Evolutionary conservation across 805 yeast species (phyloP).

Genomic region (Sugiyamaella floridensis): DNA sequence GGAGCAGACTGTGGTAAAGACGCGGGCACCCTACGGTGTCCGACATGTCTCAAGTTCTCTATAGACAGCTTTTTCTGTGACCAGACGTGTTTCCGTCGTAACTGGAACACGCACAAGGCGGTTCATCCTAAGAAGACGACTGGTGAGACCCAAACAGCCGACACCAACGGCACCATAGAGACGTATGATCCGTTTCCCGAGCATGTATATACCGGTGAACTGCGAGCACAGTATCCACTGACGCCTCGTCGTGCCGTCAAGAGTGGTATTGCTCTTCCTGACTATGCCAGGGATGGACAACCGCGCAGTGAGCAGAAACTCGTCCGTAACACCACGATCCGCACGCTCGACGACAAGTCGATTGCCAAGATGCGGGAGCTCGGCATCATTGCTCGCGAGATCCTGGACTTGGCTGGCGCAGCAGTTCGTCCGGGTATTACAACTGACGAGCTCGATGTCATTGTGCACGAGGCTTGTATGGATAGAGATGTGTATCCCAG

Average conservation of each 20-base stretch:
- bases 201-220: constrained; percentile 62
- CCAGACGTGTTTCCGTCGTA: constrained; percentile 73
- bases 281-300: constrained; percentile 72
- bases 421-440: constrained; percentile 82
- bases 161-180: constrained; percentile 31
- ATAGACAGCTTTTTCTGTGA: constrained; percentile 64
- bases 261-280: constrained; percentile 64
- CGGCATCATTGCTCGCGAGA: constrained; percentile 73
- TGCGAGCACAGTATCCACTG: constrained; percentile 78
- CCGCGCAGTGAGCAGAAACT: constrained; percentile 73
- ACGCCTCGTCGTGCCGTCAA: constrained; percentile 68
- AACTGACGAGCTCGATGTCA: constrained; percentile 82
- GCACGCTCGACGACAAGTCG: constrained; percentile 57
- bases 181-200: constrained; percentile 83
- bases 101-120: constrained; percentile 53
- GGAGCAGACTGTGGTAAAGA: constrained; percentile 82
- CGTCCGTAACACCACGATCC: constrained; percentile 61
- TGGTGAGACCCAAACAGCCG: neutral
- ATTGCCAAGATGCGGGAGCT: constrained; percentile 69
- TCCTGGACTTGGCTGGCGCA: constrained; percentile 83
- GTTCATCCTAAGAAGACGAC: constrained; percentile 46
- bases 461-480: constrained; percentile 82
- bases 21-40: constrained; percentile 81
- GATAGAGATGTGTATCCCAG: constrained; percentile 91
- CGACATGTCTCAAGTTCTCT: constrained; percentile 76